These are phyloP conservation scores for Takashimella tepidaria DNA, from an alignment of 1,284 basidiomycete genomes.

Conservation along the genomic window DNA sequence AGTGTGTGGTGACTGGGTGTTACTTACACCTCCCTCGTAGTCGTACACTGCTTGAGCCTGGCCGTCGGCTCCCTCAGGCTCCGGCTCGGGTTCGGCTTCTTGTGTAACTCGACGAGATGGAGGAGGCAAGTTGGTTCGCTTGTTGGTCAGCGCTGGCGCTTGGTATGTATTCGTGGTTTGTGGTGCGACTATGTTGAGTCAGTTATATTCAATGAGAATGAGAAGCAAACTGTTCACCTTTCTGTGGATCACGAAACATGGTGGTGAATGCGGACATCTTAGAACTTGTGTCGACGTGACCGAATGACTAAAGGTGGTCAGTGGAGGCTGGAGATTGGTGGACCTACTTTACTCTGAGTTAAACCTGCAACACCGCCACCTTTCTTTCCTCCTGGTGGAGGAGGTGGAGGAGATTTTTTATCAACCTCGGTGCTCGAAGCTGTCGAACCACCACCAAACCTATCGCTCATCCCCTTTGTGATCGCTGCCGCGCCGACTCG, in stretches of 20 bases:
- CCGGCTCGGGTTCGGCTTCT: conserved; percentile 2
- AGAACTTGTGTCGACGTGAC: conserved; percentile 32
- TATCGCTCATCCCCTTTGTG: background rate
- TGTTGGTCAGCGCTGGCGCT: conserved; percentile 14
- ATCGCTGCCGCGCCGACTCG: conserved; percentile 15
- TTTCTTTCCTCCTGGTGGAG: background rate
- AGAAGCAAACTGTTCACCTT: conserved; percentile 13
- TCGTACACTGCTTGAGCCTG: conserved; percentile 44
- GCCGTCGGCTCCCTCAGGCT: conserved; percentile 8
- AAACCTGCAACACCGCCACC: background rate
- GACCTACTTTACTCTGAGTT: background rate
- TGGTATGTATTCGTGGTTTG: conserved; percentile 8
- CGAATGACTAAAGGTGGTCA: conserved; percentile 20
- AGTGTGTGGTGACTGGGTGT: background rate
- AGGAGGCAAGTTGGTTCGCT: conserved; percentile 14
- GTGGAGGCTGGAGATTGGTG: background rate
- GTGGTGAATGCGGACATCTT: conserved; percentile 30
- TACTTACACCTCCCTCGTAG: conserved; percentile 33
- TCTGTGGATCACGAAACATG: conserved; percentile 39
- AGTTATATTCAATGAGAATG: too few species aligned
- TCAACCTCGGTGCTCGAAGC: background rate
- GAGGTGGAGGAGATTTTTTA: conserved; percentile 5
- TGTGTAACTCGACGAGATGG: conserved; percentile 5
- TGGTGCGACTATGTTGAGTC: conserved; percentile 15
- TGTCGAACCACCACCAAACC: background rate